These are phyloP conservation scores for Hypoxylon lienhwacheense DNA, from an alignment of 495 filamentous ascomycete genomes.

Conservation along the genomic window DNA sequence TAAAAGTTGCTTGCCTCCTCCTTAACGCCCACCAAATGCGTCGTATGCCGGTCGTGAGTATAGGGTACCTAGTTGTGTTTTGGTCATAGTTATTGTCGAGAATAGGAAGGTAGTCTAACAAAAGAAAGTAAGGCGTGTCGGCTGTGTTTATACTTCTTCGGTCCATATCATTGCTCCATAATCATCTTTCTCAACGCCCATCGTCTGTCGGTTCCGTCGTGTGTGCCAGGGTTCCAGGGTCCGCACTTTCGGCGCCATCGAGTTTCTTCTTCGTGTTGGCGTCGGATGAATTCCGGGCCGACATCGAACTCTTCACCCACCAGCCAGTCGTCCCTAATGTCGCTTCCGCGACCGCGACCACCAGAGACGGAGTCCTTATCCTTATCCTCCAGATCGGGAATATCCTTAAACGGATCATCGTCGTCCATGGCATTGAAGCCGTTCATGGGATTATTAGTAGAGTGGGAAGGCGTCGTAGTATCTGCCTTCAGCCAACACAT, in stretches of 20 bases:
- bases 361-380: slow-evolving; percentile 48
- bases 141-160: not conserved
- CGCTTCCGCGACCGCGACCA: slow-evolving; percentile 47
- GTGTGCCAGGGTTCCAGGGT: slow-evolving; percentile 61
- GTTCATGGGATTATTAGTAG: slow-evolving; percentile 62
- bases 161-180: slow-evolving; percentile 23
- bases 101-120: no score
- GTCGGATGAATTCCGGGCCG: slow-evolving; percentile 86
- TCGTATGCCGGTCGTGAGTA: slow-evolving; percentile 25
- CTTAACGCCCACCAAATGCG: slow-evolving; percentile 19
- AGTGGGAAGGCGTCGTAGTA: slow-evolving; percentile 42
- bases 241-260: slow-evolving; percentile 83
- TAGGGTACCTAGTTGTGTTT: not conserved
- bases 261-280: slow-evolving; percentile 88
- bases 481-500: slow-evolving; percentile 92
- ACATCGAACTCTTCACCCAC: slow-evolving; percentile 97
- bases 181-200: slow-evolving; percentile 55
- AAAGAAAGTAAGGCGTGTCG: no score
- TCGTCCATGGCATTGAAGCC: slow-evolving; percentile 78
- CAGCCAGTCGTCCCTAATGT: slow-evolving; percentile 74
- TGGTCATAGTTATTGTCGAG: not conserved
- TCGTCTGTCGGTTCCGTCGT: slow-evolving; percentile 50
- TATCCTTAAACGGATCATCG: slow-evolving; percentile 59
- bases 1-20: slow-evolving; percentile 28
- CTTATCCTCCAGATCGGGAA: slow-evolving; percentile 57